Evolutionary conservation across 2,329 filamentous ascomycete genomes (phyloP).

Genomic region (Aspergillus sp.): DNA sequence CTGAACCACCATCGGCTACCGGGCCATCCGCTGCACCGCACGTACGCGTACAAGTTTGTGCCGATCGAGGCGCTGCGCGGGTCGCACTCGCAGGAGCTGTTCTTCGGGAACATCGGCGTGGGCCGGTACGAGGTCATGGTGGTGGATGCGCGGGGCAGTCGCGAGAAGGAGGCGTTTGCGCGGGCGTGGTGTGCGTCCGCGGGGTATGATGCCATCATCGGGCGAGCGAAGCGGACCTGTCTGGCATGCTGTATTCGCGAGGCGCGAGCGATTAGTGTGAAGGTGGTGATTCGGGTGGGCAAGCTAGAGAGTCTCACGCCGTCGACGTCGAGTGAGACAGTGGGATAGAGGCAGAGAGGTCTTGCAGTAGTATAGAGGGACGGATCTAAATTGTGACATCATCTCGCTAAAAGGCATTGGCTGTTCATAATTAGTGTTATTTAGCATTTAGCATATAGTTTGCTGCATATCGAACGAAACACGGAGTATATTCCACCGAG

Average conservation of each 20-base stretch:
- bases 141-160: slow-evolving; percentile 35
- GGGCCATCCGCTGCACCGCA: slow-evolving; percentile 38
- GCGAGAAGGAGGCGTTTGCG: slow-evolving; percentile 40
- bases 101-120: background rate
- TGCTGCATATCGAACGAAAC: too few relatives aligned
- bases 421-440: too few relatives aligned
- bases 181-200: slow-evolving; percentile 46
- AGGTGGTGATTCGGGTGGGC: slow-evolving; percentile 40
- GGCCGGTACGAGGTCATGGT: slow-evolving; percentile 27
- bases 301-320: slow-evolving; percentile 11
- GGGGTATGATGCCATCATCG: slow-evolving; percentile 42
- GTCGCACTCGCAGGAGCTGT: slow-evolving; percentile 11
- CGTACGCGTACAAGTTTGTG: slow-evolving; percentile 33
- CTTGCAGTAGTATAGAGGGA: too few relatives aligned
- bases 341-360: background rate
- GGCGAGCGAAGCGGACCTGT: slow-evolving; percentile 39
- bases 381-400: background rate
- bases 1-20: slow-evolving; percentile 30
- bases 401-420: background rate
- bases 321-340: background rate
- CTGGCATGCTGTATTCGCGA: slow-evolving; percentile 44
- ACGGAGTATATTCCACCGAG: background rate
- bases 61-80: slow-evolving; percentile 24
- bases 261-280: slow-evolving; percentile 39
- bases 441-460: too few relatives aligned